Base-by-base conservation (phyloP, 108 stramenopile genomes). In the Phaeodactylum tricornutum region DNA sequence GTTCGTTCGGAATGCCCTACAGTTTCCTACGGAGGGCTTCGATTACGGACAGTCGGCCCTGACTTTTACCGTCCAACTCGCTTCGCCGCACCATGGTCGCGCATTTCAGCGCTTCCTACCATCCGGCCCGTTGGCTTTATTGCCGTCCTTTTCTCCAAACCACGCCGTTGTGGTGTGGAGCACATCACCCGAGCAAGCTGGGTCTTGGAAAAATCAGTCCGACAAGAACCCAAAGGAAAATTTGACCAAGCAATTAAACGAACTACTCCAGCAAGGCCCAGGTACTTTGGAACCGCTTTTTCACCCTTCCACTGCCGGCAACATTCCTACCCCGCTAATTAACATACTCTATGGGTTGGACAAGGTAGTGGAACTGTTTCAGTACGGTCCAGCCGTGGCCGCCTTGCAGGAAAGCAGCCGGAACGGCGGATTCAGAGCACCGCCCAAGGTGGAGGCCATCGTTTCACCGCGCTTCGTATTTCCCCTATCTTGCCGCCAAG, bases 101-200 rank as follows among this genome's bases (percentile, higher is more conserved):
- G 83, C 87, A 26, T 89, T 73, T 71, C 87, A 89, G 54, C 61
- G 87, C 51, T 89, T 79, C 41, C 51, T 81, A 23, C 50, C 71
- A 52, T 80, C 79, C 11, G 61, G 61, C 14, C 83, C 83, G 2
- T 68, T 89, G 51, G 87, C 87, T 41, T 56, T 89, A 45, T 60
- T 89, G 15, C 87, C 87, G 11, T 77, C 83, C 8, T 78, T 63
- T 66, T 77, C 70, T 23, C 55, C 64, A 19, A 50, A 53, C 14
- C 81, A 89, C 63, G 87, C 83, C 37, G 79, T 80, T 44, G 67
- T 89, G 40, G 87, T 89, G 1, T 89, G 87, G 87, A 84, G 82
- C 26, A 85, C 87, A 1, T 53, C 67, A 8, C 80, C 75, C 4
- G 70, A 79, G 43, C 61, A 61, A 9, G 63, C 75, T 9, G 16